Percentiles rank a stretch among this genome's conserved stretches.
Evolutionary conservation across 257 asterid genomes (phyloP).

Genomic region (Buddleja alternifolia): DNA sequence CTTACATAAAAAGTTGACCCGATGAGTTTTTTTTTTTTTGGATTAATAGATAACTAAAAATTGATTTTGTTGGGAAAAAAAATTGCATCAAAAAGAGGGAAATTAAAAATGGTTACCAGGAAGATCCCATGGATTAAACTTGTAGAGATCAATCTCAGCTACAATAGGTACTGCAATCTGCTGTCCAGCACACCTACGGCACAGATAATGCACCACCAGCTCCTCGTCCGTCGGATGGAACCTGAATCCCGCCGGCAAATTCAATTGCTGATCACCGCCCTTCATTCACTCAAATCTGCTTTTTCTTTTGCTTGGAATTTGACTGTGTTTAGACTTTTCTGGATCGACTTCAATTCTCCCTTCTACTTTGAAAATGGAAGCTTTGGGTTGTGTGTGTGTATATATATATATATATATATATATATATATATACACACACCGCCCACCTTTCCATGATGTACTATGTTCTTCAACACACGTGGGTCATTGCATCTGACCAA

Average conservation of each 20-base stretch:
- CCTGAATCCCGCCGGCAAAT: slow-evolving; percentile 48
- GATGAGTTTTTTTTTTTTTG: too few species aligned
- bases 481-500: slow-evolving; percentile 26
- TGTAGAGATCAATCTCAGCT: slow-evolving; percentile 79
- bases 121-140: slow-evolving; percentile 75
- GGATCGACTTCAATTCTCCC: neutral
- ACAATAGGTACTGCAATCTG: slow-evolving; percentile 50
- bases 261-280: slow-evolving; percentile 39
- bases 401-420: slow-evolving; percentile 1
- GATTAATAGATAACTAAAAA: too few species aligned
- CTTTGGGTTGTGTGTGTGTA: neutral
- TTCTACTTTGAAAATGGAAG: slow-evolving; percentile 8
- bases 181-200: slow-evolving; percentile 55
- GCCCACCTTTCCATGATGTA: neutral
- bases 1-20: too few species aligned
- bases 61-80: too few species aligned
- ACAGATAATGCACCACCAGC: slow-evolving; percentile 43
- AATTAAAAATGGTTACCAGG: slow-evolving; percentile 52
- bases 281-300: slow-evolving; percentile 33
- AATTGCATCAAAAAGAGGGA: too few species aligned
- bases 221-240: slow-evolving; percentile 54
- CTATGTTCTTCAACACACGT: slow-evolving; percentile 13
- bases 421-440: slow-evolving; percentile 4
- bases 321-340: neutral
- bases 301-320: too few species aligned